These are phyloP conservation scores for Rhodamnia rubescens DNA, from an alignment of 345 rosid genomes.

Conservation along the genomic window DNA sequence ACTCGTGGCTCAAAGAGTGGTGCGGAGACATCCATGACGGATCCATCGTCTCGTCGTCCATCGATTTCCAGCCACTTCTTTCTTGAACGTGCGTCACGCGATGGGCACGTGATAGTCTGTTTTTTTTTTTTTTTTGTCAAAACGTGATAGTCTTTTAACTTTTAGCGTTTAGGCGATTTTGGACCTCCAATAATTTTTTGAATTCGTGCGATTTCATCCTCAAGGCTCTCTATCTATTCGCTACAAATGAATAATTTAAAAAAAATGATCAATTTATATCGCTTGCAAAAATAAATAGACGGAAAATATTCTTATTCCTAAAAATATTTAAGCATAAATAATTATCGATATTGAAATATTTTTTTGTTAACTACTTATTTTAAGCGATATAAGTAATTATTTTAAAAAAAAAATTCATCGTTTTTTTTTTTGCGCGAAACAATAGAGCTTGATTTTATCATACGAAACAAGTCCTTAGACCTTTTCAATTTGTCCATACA, in stretches of 20 bases:
- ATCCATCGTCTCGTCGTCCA: not conserved
- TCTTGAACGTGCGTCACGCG: not conserved
- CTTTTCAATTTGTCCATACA: not conserved
- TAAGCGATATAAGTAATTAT: accelerated
- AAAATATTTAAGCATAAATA: not conserved
- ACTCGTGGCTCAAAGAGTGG: not conserved
- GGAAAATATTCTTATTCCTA: too few relatives aligned
- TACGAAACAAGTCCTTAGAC: not conserved
- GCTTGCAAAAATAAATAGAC: not conserved
- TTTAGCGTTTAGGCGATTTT: too few relatives aligned
- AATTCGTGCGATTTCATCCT: not conserved
- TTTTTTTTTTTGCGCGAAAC: accelerated
- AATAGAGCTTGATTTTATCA: not conserved
- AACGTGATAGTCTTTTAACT: not conserved
- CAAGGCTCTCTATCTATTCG: not conserved
- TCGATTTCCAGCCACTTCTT: not conserved
- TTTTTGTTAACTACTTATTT: not conserved
- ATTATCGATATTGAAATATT: not conserved
- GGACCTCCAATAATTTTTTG: not conserved
- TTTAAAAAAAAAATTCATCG: not conserved
- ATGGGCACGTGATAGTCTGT: not conserved
- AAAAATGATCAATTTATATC: too few relatives aligned
- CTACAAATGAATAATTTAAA: not conserved
- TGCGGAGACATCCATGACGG: not conserved
- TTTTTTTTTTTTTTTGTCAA: too few relatives aligned